These are phyloP conservation scores for Penicillium sp. DNA, from an alignment of 2,329 filamentous ascomycete species.

Conservation along the genomic window DNA sequence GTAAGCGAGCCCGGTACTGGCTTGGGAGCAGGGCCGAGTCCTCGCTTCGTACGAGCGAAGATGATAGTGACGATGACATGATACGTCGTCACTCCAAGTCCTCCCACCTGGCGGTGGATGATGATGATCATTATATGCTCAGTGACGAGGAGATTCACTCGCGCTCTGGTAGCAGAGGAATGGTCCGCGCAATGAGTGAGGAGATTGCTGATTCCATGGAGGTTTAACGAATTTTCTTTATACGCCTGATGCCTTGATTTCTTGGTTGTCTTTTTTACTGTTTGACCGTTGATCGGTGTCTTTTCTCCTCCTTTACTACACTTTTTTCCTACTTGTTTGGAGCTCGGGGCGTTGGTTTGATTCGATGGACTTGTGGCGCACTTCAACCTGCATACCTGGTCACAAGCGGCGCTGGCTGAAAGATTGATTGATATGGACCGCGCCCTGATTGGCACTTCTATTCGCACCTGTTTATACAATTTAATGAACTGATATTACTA, in stretches of 20 bases:
- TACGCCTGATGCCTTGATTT: conserved; percentile 11
- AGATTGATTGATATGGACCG: conserved; percentile 20
- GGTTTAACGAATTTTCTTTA: conserved; percentile 39
- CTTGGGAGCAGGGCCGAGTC: conserved; percentile 67
- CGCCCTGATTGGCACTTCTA: conserved; percentile 10
- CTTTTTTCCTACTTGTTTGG: conserved; percentile 13
- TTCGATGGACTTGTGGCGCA: conserved; percentile 25
- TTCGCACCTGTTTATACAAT: conserved; percentile 21
- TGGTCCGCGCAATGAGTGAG: conserved; percentile 57
- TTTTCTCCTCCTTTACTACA: conserved; percentile 5
- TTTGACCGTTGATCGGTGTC: conserved; percentile 25
- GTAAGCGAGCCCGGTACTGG: conserved; percentile 88
- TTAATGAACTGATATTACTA: conserved; percentile 23
- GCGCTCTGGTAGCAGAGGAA: conserved; percentile 47
- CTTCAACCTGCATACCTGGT: conserved; percentile 28
- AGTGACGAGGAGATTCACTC: conserved; percentile 49
- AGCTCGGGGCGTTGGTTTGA: conserved; percentile 21
- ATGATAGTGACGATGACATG: conserved; percentile 50
- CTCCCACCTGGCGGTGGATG: conserved; percentile 39
- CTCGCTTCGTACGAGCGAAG: conserved; percentile 41
- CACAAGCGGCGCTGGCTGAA: conserved; percentile 16
- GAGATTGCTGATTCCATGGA: conserved; percentile 59
- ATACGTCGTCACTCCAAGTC: conserved; percentile 27
- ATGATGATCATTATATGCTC: conserved; percentile 49
- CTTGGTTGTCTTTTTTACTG: conserved; percentile 16